Evolutionary conservation across 208 protist genomes (phyloP).

Genomic region (Trypanosoma avium): DNA sequence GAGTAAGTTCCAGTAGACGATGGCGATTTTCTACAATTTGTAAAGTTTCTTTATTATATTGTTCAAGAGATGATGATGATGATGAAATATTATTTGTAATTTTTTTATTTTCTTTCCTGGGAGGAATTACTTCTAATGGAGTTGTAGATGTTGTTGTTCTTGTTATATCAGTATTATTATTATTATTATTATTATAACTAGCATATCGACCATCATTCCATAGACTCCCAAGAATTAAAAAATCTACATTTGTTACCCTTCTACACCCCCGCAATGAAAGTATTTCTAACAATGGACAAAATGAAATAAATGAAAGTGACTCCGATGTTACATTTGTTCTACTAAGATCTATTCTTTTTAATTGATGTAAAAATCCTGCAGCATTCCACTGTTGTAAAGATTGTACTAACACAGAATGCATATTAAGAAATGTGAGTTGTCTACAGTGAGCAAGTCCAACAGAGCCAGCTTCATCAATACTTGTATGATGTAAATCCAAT

Average conservation of each 20-base stretch:
- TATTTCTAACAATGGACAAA: slow-evolving; percentile 35
- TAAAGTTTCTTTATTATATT: not conserved
- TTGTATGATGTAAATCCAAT: slow-evolving; percentile 68
- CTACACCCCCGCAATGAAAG: slow-evolving; percentile 40
- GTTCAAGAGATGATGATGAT: too few relatives aligned
- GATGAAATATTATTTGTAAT: too few relatives aligned
- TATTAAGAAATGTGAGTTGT: slow-evolving; percentile 10
- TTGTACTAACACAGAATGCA: slow-evolving; percentile 7
- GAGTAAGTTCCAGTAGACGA: slow-evolving; percentile 29
- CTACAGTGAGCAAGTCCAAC: slow-evolving; percentile 3
- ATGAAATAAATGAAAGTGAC: slow-evolving; percentile 30
- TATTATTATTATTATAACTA: too few relatives aligned
- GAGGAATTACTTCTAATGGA: too few relatives aligned
- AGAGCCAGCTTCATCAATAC: slow-evolving; percentile 23
- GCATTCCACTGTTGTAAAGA: slow-evolving; percentile 16
- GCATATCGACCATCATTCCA: too few relatives aligned
- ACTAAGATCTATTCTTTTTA: slow-evolving; percentile 41
- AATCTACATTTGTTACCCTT: slow-evolving; percentile 27
- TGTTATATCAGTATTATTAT: too few relatives aligned
- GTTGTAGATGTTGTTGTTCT: too few relatives aligned
- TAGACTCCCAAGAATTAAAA: slow-evolving; percentile 26
- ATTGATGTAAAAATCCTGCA: slow-evolving; percentile 33
- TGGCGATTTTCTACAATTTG: not conserved
- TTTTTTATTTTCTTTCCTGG: too few relatives aligned
- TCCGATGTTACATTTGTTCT: slow-evolving; percentile 39